Percentiles rank a stretch among this genome's conserved stretches.
These are phyloP conservation scores for Albatrellus ellisii DNA, from an alignment of 768 basidiomycete species.

Conservation along the genomic window DNA sequence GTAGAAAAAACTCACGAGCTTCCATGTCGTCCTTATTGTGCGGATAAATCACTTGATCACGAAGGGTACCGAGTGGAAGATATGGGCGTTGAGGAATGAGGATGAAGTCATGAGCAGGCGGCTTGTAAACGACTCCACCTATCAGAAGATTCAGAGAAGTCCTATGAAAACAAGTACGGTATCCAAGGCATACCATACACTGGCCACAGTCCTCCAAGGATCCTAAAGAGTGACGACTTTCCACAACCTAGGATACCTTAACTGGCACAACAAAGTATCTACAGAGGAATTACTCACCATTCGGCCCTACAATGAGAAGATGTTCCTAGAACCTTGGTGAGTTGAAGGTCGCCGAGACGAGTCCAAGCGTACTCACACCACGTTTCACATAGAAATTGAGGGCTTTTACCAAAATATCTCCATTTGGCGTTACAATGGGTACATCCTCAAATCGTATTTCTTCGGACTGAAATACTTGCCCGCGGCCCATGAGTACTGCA, in stretches of 20 bases:
- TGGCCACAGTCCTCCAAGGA: constrained; percentile 93
- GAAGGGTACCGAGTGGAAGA: constrained; percentile 82
- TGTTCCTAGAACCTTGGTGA: constrained; percentile 50
- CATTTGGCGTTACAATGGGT: constrained; percentile 93
- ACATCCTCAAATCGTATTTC: constrained; percentile 90
- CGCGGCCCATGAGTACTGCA: constrained; percentile 66
- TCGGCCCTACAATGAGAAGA: constrained; percentile 86
- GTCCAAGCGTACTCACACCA: constrained; percentile 38
- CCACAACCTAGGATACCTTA: constrained; percentile 46
- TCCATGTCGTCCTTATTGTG: constrained; percentile 75
- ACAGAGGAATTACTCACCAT: constrained; percentile 36
- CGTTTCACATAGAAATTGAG: constrained; percentile 84
- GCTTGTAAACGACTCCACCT: constrained; percentile 78
- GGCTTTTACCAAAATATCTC: constrained; percentile 76
- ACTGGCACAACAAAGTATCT: background rate
- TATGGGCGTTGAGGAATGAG: constrained; percentile 95
- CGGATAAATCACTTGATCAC: constrained; percentile 96
- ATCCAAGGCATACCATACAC: constrained; percentile 34
- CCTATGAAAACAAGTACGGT: background rate
- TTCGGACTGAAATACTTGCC: constrained; percentile 69
- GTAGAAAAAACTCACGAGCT: constrained; percentile 28
- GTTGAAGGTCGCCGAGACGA: background rate
- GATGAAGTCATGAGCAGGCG: constrained; percentile 78
- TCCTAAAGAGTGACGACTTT: constrained; percentile 90
- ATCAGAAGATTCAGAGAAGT: constrained; percentile 1